Conservation (phyloP, 148 eudicot genomes). For the Rhododendron simsii region DNA sequence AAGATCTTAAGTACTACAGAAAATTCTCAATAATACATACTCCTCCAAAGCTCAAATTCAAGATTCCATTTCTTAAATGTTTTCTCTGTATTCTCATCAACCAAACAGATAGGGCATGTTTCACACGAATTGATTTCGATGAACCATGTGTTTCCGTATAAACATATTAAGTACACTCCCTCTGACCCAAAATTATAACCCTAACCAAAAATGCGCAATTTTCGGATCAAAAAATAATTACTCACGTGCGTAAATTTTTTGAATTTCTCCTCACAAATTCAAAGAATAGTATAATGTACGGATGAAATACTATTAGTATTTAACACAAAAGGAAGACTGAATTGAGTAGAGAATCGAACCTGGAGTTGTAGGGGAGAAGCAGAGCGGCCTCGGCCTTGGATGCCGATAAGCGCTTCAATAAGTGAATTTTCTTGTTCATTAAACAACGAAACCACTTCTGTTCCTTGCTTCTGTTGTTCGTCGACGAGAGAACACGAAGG, state of each 20-base stretch:
- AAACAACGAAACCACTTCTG: slow-evolving; percentile 24
- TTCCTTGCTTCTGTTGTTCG: slow-evolving; percentile 15
- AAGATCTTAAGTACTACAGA: not conserved
- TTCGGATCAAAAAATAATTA: too few species aligned
- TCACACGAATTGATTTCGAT: not conserved
- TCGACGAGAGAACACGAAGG: slow-evolving; percentile 18
- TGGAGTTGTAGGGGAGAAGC: slow-evolving; percentile 70
- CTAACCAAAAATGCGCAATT: too few species aligned
- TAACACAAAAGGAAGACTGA: not conserved
- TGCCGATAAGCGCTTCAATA: slow-evolving; percentile 69
- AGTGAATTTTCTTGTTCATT: slow-evolving; percentile 54
- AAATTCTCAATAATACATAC: not conserved
- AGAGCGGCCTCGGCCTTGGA: slow-evolving; percentile 93
- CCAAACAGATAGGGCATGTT: not conserved
- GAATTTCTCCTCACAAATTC: too few species aligned
- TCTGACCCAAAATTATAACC: too few species aligned
- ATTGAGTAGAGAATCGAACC: slow-evolving; percentile 17
- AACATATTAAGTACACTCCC: too few species aligned
- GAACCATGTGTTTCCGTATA: not conserved
- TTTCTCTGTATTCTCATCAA: not conserved
- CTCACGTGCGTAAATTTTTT: too few species aligned
- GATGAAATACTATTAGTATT: not conserved
- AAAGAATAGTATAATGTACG: too few species aligned
- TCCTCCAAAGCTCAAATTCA: not conserved
- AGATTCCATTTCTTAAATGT: not conserved